phyloP scores from a whole-genome alignment of 148 eudicot species.

The Camellia japonica region DNA sequence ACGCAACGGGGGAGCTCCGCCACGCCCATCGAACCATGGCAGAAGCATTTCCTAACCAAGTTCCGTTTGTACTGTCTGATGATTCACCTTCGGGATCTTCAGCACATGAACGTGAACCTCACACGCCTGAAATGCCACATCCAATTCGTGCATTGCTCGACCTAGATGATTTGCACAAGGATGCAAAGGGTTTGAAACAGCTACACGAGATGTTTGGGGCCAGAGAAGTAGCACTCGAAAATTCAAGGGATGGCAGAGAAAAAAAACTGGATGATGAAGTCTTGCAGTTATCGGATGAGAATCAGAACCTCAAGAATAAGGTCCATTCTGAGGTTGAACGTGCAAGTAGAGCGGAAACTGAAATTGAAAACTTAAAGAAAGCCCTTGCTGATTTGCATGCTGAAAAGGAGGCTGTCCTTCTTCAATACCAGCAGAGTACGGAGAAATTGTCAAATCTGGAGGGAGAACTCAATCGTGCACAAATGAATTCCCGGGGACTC shows the following conservation, averaged over 20 bases:
- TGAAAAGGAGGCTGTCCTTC: conserved; percentile 61
- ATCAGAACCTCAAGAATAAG: conserved; percentile 42
- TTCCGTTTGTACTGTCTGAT: conserved; percentile 52
- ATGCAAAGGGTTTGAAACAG: conserved; percentile 60
- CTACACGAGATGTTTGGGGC: conserved; percentile 57
- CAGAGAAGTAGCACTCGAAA: conserved; percentile 26
- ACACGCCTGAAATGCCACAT: conserved; percentile 41
- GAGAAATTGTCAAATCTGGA: conserved; percentile 58
- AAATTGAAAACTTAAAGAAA: conserved; percentile 50
- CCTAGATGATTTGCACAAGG: conserved; percentile 36
- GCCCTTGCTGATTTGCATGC: conserved; percentile 48
- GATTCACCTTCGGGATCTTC: conserved; percentile 56
- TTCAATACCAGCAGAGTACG: conserved; percentile 51
- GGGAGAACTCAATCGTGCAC: conserved; percentile 51
- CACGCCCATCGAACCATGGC: conserved; percentile 86
- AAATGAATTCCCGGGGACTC: conserved; percentile 44
- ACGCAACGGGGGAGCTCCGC: conserved; percentile 96
- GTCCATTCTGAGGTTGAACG: conserved; percentile 44
- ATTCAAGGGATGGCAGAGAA: conserved; percentile 30
- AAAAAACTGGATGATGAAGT: conserved; percentile 21
- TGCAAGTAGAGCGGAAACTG: conserved; percentile 57
- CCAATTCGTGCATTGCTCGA: conserved; percentile 43
- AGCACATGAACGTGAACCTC: conserved; percentile 33
- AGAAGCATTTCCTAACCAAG: conserved; percentile 80
- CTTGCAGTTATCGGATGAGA: conserved; percentile 41